Conservation (phyloP, 805 yeast genomes). For the Groenewaldozyma salmanticensis region DNA sequence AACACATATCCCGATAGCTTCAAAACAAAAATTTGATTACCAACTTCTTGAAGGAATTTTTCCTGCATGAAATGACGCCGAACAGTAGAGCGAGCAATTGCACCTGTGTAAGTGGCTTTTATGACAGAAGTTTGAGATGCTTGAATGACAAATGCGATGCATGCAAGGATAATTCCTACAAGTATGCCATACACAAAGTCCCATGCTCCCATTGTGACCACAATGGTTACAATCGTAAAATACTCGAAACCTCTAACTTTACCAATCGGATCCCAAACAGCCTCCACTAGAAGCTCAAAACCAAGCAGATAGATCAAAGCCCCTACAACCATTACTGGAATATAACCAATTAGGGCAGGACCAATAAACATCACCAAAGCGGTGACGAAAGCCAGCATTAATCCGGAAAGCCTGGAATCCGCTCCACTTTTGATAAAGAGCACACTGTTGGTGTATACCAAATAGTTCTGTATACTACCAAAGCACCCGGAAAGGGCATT, state of each 20-base stretch:
- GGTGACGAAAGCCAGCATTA: constrained; percentile 79
- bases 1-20: constrained; percentile 83
- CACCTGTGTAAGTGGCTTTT: constrained; percentile 75
- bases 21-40: constrained; percentile 80
- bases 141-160: constrained; percentile 89
- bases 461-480: constrained; percentile 89
- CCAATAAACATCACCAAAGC: constrained; percentile 75
- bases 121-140: constrained; percentile 80
- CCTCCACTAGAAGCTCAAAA: constrained; percentile 79
- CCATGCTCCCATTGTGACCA: constrained; percentile 90
- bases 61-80: constrained; percentile 84
- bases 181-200: constrained; percentile 91
- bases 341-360: constrained; percentile 84
- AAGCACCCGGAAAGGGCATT: constrained; percentile 72
- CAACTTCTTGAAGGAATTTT: constrained; percentile 73
- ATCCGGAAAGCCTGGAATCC: constrained; percentile 78
- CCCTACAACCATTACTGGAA: constrained; percentile 95
- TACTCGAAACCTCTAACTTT: constrained; percentile 71
- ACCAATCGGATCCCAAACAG: constrained; percentile 76
- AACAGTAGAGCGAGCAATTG: constrained; percentile 84
- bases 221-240: constrained; percentile 71
- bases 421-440: constrained; percentile 93
- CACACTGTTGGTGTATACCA: constrained; percentile 90
- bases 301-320: constrained; percentile 84
- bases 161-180: constrained; percentile 84